These are phyloP conservation scores for Poa pratensis DNA, from an alignment of 176 grass and related monocot species.

Conservation along the genomic window DNA sequence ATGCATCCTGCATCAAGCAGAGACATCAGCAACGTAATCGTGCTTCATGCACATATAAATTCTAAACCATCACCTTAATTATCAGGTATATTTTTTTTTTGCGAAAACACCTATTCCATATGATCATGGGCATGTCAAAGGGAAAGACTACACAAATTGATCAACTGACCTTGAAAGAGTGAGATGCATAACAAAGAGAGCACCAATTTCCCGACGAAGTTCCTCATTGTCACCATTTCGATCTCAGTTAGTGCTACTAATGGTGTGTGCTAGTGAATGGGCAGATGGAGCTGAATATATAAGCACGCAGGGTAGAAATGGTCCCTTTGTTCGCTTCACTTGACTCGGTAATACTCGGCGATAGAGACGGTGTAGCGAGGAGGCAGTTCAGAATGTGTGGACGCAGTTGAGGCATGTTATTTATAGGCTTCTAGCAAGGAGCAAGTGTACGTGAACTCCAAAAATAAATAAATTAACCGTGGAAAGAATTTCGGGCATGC, in stretches of 20 bases:
- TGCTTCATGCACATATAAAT: neutral
- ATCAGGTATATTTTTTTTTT: neutral
- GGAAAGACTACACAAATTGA: neutral
- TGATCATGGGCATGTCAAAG: neutral
- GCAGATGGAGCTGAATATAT: constrained; percentile 11
- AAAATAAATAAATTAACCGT: too few species aligned
- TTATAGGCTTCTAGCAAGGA: constrained; percentile 21
- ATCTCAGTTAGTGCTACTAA: neutral
- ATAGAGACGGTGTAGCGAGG: constrained; percentile 36
- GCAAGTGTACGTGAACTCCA: neutral
- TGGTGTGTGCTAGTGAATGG: neutral
- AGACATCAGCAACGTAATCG: neutral
- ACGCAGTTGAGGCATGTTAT: constrained; percentile 25
- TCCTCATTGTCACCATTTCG: constrained; percentile 29
- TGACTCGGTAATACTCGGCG: constrained; percentile 42
- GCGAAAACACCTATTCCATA: neutral
- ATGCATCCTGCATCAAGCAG: constrained; percentile 11
- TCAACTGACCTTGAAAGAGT: constrained; percentile 45
- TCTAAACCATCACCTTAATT: neutral
- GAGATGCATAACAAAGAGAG: constrained; percentile 34
- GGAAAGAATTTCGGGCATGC: too few species aligned
- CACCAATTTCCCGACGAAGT: constrained; percentile 30
- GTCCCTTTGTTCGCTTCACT: constrained; percentile 11
- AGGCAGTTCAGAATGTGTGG: constrained; percentile 30
- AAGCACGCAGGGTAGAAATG: neutral